phyloP scores from a whole-genome alignment of 1,284 basidiomycete species.

The Sporisorium graminicola region DNA sequence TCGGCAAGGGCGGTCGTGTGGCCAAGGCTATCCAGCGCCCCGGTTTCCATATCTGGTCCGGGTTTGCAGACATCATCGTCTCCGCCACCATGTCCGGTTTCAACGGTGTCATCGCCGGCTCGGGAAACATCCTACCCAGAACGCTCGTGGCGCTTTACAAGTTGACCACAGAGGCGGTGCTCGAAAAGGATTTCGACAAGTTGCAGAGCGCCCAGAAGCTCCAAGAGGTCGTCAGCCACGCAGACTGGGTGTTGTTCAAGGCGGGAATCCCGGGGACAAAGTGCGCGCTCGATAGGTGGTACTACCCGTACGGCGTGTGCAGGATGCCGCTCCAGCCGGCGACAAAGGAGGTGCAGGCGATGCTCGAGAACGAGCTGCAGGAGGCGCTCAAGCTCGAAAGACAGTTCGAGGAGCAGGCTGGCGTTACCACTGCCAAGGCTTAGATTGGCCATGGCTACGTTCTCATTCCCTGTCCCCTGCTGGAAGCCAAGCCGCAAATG shows the following conservation, averaged over 20 bases:
- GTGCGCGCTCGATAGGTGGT: conserved; percentile 78
- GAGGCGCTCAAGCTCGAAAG: conserved; percentile 78
- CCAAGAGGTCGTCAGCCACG: conserved; percentile 83
- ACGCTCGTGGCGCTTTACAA: conserved; percentile 77
- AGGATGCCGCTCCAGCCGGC: conserved; percentile 81
- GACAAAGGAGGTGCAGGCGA: conserved; percentile 72
- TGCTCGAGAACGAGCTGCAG: conserved; percentile 79
- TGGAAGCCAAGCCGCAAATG: background rate
- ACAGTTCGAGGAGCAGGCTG: conserved; percentile 72
- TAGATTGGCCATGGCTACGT: background rate
- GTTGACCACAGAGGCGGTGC: conserved; percentile 72
- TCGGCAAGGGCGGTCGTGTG: conserved; percentile 89
- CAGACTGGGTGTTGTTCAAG: conserved; percentile 83
- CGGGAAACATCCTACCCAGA: conserved; percentile 71
- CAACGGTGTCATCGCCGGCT: conserved; percentile 53
- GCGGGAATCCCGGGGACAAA: conserved; percentile 85
- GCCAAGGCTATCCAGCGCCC: conserved; percentile 75
- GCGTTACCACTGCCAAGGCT: conserved; percentile 41
- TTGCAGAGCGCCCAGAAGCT: conserved; percentile 80
- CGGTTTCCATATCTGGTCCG: conserved; percentile 47
- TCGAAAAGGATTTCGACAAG: conserved; percentile 25
- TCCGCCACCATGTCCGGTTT: conserved; percentile 48
- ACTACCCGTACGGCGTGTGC: conserved; percentile 81
- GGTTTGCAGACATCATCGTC: conserved; percentile 50
- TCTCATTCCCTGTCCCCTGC: background rate